Evolutionary conservation across 495 filamentous ascomycete species (phyloP).

Genomic region (Aspergillus funiculosus): DNA sequence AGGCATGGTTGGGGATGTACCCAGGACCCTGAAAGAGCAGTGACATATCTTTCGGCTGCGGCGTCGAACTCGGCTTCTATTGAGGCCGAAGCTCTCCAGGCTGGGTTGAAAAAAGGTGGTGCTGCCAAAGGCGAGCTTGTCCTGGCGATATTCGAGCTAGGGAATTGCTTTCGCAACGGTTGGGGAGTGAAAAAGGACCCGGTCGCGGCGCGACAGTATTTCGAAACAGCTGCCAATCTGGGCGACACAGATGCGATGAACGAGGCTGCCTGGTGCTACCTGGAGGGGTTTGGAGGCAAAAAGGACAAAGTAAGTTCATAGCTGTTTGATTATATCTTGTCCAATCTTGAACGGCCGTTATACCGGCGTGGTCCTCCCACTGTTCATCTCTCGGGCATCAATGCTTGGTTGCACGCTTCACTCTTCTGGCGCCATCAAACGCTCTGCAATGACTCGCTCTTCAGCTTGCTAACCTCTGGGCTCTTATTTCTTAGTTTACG

Average conservation of each 20-base stretch:
- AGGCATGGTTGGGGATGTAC: conserved; percentile 93
- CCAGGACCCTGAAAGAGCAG: conserved; percentile 63
- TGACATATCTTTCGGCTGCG: conserved; percentile 78
- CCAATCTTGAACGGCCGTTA: neutral
- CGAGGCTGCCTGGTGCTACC: conserved; percentile 91
- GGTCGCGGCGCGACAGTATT: conserved; percentile 86
- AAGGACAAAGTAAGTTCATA: conserved; percentile 88
- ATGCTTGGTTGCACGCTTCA: conserved; percentile 18
- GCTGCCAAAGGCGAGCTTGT: conserved; percentile 94
- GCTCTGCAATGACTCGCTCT: conserved; percentile 14
- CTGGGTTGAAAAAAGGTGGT: conserved; percentile 88
- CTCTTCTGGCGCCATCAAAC: conserved; percentile 17
- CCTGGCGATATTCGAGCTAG: conserved; percentile 90
- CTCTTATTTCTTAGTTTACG: conserved; percentile 53
- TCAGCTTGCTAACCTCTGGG: conserved; percentile 8
- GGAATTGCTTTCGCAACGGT: conserved; percentile 92
- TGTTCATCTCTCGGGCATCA: conserved; percentile 17
- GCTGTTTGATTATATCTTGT: conserved; percentile 10
- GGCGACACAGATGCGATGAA: conserved; percentile 98
- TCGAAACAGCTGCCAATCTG: conserved; percentile 93
- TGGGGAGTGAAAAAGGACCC: conserved; percentile 91
- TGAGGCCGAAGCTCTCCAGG: conserved; percentile 73
- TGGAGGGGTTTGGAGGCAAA: conserved; percentile 88
- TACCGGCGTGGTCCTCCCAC: neutral
- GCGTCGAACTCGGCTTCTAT: conserved; percentile 86